Evolutionary conservation across 1,139 yeast species (phyloP).

Genomic region (Magnusiomyces paraingens): DNA sequence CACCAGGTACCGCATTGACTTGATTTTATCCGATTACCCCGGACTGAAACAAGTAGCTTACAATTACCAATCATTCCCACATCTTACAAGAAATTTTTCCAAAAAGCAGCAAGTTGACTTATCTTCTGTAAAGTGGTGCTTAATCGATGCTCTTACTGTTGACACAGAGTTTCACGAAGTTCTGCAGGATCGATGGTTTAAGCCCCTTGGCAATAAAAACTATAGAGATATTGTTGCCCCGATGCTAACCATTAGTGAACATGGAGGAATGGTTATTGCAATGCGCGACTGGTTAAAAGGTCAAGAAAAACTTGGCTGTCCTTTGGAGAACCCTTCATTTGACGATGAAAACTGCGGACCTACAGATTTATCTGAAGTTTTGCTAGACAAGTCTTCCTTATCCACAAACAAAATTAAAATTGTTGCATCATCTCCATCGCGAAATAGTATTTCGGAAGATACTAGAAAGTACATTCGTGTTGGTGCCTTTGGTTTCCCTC

Average conservation of each 20-base stretch:
- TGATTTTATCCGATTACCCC: constrained; percentile 77
- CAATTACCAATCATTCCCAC: constrained; percentile 88
- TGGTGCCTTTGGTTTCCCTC: constrained; percentile 89
- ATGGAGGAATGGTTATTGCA: constrained; percentile 93
- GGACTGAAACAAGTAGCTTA: constrained; percentile 90
- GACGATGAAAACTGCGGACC: constrained; percentile 40
- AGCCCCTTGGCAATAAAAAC: constrained; percentile 79
- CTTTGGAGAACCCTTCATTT: constrained; percentile 19
- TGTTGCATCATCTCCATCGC: constrained; percentile 50
- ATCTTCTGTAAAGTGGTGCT: constrained; percentile 77
- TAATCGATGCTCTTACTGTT: constrained; percentile 84
- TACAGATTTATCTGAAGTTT: constrained; percentile 54
- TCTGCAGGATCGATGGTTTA: constrained; percentile 83
- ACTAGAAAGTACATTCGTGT: constrained; percentile 53
- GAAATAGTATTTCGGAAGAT: constrained; percentile 37
- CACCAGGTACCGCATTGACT: constrained; percentile 62
- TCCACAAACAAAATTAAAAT: constrained; percentile 72
- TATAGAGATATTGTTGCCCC: constrained; percentile 84
- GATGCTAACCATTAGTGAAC: constrained; percentile 80
- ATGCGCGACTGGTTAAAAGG: constrained; percentile 78
- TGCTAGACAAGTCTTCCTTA: constrained; percentile 74
- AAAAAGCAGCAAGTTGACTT: constrained; percentile 76
- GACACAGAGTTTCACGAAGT: constrained; percentile 93
- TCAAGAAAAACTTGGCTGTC: constrained; percentile 50
- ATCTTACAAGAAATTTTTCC: constrained; percentile 69